Evolutionary conservation across 768 basidiomycete species (phyloP).

Genomic region (Chalciporus sphaerocephalus): DNA sequence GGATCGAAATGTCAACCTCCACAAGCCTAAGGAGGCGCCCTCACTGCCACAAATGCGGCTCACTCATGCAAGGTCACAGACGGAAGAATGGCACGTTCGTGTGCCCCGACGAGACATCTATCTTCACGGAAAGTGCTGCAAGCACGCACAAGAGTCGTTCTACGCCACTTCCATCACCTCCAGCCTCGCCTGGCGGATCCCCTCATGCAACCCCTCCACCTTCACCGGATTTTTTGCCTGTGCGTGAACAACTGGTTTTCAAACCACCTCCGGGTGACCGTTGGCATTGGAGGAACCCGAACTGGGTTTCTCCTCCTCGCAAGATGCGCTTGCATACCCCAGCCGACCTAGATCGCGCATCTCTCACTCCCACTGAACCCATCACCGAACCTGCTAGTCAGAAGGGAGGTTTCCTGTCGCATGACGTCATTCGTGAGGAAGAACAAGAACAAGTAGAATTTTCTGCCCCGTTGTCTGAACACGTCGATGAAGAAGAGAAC

Average conservation of each 20-base stretch:
- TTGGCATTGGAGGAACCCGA: conserved; percentile 35
- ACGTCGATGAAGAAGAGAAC: conserved; percentile 7
- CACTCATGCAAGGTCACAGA: conserved; percentile 31
- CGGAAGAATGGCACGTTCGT: conserved; percentile 30
- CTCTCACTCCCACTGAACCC: conserved; percentile 31
- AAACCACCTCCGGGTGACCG: conserved; percentile 27
- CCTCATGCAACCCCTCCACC: conserved; percentile 16
- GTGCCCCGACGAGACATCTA: conserved; percentile 21
- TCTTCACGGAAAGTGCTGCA: conserved; percentile 13
- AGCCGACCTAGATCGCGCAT: conserved; percentile 19
- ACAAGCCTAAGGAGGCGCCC: conserved; percentile 31
- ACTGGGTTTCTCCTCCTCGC: conserved; percentile 31
- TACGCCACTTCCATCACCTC: conserved; percentile 25
- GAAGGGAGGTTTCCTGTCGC: neutral
- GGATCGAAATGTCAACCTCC: conserved; percentile 24
- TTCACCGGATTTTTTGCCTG: conserved; percentile 15
- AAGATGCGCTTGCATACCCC: conserved; percentile 25
- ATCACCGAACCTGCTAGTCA: conserved; percentile 18
- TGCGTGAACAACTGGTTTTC: conserved; percentile 16
- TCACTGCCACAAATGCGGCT: conserved; percentile 33
- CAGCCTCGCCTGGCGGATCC: conserved; percentile 25
- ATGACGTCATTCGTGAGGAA: conserved; percentile 7
- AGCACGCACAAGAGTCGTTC: conserved; percentile 17
- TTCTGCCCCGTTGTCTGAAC: conserved; percentile 8
- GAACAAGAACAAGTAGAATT: conserved; percentile 9